Percentiles rank a stretch among this genome's conserved stretches.
These are phyloP conservation scores for Alternaria burnsii DNA, from an alignment of 2,329 filamentous ascomycete genomes.

Conservation along the genomic window DNA sequence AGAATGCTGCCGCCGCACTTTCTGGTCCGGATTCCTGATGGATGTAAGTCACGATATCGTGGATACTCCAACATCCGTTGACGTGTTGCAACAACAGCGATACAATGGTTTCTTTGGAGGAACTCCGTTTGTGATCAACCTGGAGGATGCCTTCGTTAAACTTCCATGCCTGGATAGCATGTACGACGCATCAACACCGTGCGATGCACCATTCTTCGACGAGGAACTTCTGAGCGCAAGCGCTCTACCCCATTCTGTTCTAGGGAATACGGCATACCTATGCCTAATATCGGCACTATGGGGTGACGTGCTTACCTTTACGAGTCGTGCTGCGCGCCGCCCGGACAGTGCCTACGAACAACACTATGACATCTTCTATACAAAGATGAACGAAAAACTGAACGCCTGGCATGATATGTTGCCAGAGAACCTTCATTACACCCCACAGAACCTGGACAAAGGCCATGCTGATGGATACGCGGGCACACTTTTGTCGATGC, in stretches of 20 bases:
- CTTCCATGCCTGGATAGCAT: constrained; percentile 68
- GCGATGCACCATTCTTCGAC: constrained; percentile 68
- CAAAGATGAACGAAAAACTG: constrained; percentile 61
- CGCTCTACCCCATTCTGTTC: constrained; percentile 42
- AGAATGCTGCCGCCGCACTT: constrained; percentile 74
- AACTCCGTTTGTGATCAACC: constrained; percentile 63
- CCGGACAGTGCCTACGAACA: constrained; percentile 54
- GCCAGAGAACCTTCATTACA: constrained; percentile 64
- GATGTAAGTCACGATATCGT: constrained; percentile 61
- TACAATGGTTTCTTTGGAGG: constrained; percentile 67
- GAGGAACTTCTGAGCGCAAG: constrained; percentile 56
- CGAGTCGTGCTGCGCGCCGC: constrained; percentile 62
- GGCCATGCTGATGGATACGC: constrained; percentile 63
- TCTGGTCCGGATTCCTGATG: constrained; percentile 75
- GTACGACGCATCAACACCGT: constrained; percentile 69
- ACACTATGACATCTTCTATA: constrained; percentile 62
- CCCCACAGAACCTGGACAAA: constrained; percentile 64
- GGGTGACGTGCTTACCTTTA: constrained; percentile 69
- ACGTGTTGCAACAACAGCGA: constrained; percentile 54
- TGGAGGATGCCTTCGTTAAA: constrained; percentile 72
- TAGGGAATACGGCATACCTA: constrained; percentile 66
- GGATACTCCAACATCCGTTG: constrained; percentile 41
- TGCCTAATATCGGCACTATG: constrained; percentile 71
- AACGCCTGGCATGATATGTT: constrained; percentile 67
- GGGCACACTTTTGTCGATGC: constrained; percentile 69